Evolutionary conservation across 2,329 filamentous ascomycete genomes (phyloP).

Genomic region (Zymoseptoria pseudotritici): DNA sequence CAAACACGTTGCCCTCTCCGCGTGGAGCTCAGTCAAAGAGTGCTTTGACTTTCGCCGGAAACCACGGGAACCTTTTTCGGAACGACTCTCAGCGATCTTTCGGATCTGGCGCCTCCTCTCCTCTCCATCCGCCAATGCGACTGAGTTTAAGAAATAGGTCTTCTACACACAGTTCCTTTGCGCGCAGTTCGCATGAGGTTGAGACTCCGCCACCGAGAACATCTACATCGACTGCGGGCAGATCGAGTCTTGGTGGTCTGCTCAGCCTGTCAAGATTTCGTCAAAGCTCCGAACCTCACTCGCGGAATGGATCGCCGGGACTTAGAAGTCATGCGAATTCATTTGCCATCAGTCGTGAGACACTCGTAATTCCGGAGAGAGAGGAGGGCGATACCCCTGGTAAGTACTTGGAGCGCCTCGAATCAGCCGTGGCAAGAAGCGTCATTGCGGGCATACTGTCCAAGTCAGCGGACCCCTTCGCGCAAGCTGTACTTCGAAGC

Average conservation of each 20-base stretch:
- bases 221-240: slow-evolving; percentile 74
- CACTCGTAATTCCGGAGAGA: slow-evolving; percentile 63
- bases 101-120: slow-evolving; percentile 55
- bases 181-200: slow-evolving; percentile 61
- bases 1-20: slow-evolving; percentile 24
- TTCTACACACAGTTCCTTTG: slow-evolving; percentile 77
- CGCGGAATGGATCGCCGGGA: slow-evolving; percentile 63
- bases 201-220: slow-evolving; percentile 64
- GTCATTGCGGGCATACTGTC: slow-evolving; percentile 79
- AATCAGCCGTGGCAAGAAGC: slow-evolving; percentile 71
- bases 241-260: slow-evolving; percentile 88
- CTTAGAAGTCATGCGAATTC: slow-evolving; percentile 78
- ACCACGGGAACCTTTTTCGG: slow-evolving; percentile 45
- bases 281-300: slow-evolving; percentile 68
- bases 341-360: slow-evolving; percentile 66
- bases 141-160: slow-evolving; percentile 66
- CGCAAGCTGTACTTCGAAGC: slow-evolving; percentile 73
- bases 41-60: slow-evolving; percentile 40
- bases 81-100: slow-evolving; percentile 58
- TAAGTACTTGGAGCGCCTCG: slow-evolving; percentile 76
- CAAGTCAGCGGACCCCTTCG: slow-evolving; percentile 79
- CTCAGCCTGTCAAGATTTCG: slow-evolving; percentile 71
- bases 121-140: slow-evolving; percentile 49
- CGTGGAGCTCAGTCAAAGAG: slow-evolving; percentile 34
- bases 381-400: slow-evolving; percentile 84